Evolutionary conservation across 495 filamentous ascomycete genomes (phyloP).

Genomic region (Aspergillus cristatus): DNA sequence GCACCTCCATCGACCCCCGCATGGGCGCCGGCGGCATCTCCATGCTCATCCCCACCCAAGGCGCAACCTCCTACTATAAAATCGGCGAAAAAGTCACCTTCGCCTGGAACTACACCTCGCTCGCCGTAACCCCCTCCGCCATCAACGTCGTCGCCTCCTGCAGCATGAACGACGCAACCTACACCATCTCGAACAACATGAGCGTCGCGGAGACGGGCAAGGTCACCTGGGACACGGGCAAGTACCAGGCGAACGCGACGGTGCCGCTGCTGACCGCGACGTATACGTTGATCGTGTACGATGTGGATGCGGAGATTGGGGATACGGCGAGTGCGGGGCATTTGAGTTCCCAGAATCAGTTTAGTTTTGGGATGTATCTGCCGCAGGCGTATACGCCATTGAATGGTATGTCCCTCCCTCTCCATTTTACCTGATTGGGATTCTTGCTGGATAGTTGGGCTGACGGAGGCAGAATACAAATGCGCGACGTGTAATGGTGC

Average conservation of each 20-base stretch:
- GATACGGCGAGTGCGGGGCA: conserved; percentile 63
- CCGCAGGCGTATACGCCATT: conserved; percentile 56
- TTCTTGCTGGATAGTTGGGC: background rate
- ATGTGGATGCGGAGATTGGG: conserved; percentile 53
- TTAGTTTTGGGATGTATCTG: conserved; percentile 75
- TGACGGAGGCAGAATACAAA: conserved; percentile 36
- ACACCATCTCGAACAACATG: conserved; percentile 60
- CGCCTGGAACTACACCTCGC: conserved; percentile 90
- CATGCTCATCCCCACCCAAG: conserved; percentile 68
- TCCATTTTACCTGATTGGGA: too few relatives aligned
- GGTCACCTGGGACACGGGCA: conserved; percentile 71
- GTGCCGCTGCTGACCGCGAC: conserved; percentile 56
- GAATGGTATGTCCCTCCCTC: conserved; percentile 36
- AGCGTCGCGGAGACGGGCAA: conserved; percentile 45
- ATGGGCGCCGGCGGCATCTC: conserved; percentile 62
- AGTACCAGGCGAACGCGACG: conserved; percentile 54
- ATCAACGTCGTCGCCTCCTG: conserved; percentile 79
- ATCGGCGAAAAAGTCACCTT: conserved; percentile 80
- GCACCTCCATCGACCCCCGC: conserved; percentile 46
- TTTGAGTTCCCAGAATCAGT: conserved; percentile 52
- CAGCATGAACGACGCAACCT: conserved; percentile 52
- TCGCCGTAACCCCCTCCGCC: conserved; percentile 64
- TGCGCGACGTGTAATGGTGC: conserved; percentile 70
- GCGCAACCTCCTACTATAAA: conserved; percentile 69
- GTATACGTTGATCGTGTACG: conserved; percentile 81